phyloP scores from a whole-genome alignment of 768 basidiomycete species.

The Trametes sanguinea region DNA sequence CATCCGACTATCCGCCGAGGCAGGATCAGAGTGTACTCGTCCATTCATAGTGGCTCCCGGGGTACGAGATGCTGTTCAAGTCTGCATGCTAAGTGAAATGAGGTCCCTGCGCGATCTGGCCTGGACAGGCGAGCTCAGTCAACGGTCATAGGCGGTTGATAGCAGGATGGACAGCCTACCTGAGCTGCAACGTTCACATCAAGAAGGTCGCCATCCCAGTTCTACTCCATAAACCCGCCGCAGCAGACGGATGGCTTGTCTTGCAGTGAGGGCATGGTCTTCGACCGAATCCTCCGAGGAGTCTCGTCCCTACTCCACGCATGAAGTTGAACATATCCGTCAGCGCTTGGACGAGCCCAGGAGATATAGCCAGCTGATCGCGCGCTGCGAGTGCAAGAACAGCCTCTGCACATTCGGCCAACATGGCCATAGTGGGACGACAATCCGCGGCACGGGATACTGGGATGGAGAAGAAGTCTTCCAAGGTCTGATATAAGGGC shows the following conservation, averaged over 20 bases:
- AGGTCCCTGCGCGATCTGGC: too few relatives aligned
- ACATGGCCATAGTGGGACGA: slow-evolving; percentile 15
- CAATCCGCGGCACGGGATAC: slow-evolving; percentile 8
- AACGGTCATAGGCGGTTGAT: too few relatives aligned
- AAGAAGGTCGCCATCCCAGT: background rate
- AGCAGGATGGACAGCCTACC: background rate
- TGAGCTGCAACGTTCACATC: background rate
- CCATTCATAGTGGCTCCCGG: too few relatives aligned
- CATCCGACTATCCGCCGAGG: too few relatives aligned
- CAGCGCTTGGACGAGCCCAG: slow-evolving; percentile 6
- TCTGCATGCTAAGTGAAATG: too few relatives aligned
- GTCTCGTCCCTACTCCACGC: background rate
- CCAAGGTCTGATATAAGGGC: slow-evolving; percentile 1
- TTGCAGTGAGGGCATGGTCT: background rate
- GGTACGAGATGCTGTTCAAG: too few relatives aligned
- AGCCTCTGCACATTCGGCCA: slow-evolving; percentile 18
- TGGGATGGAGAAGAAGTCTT: slow-evolving; percentile 14
- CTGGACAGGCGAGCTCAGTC: too few relatives aligned
- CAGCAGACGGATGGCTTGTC: slow-evolving; percentile 6
- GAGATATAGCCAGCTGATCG: slow-evolving; percentile 2
- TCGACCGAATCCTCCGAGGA: background rate
- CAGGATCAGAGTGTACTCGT: too few relatives aligned
- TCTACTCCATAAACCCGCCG: slow-evolving; percentile 5
- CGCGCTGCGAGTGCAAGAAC: slow-evolving; percentile 5
- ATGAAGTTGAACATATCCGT: background rate